phyloP scores from a whole-genome alignment of 768 basidiomycete species.

The Mycena metata region DNA sequence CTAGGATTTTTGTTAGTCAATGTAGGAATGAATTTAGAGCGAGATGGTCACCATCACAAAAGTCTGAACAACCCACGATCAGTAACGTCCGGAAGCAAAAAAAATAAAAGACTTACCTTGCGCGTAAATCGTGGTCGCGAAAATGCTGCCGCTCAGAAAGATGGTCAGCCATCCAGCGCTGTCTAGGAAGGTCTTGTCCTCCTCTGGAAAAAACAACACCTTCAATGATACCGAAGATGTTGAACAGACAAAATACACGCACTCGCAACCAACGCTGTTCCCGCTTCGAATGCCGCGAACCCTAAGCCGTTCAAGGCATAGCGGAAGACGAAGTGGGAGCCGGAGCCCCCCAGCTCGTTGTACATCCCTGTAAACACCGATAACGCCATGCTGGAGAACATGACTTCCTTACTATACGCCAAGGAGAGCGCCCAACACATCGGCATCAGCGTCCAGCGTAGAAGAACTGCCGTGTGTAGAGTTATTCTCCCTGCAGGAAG shows the following conservation, averaged over 20 bases:
- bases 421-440: conserved; percentile 42
- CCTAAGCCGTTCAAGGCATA: conserved; percentile 35
- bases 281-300: conserved; percentile 38
- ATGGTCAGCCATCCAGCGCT: conserved; percentile 46
- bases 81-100: too few species aligned
- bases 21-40: conserved; percentile 43
- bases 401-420: conserved; percentile 26
- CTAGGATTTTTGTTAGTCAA: conserved; percentile 32
- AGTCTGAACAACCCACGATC: conserved; percentile 7
- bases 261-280: conserved; percentile 38
- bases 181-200: conserved; percentile 41
- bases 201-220: conserved; percentile 25
- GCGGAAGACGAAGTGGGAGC: conserved; percentile 22
- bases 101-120: conserved; percentile 41
- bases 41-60: conserved; percentile 27
- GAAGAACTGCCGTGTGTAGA: conserved; percentile 29
- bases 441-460: conserved; percentile 50
- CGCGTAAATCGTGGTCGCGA: conserved; percentile 58
- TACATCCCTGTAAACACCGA: conserved; percentile 35
- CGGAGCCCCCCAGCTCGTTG: conserved; percentile 30
- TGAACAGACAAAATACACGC: background rate
- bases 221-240: background rate
- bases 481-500: conserved; percentile 50
- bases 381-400: conserved; percentile 34
- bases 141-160: conserved; percentile 51